Evolutionary conservation across 108 stramenopile species (phyloP).

Genomic region (Discostella stelligeroides): DNA sequence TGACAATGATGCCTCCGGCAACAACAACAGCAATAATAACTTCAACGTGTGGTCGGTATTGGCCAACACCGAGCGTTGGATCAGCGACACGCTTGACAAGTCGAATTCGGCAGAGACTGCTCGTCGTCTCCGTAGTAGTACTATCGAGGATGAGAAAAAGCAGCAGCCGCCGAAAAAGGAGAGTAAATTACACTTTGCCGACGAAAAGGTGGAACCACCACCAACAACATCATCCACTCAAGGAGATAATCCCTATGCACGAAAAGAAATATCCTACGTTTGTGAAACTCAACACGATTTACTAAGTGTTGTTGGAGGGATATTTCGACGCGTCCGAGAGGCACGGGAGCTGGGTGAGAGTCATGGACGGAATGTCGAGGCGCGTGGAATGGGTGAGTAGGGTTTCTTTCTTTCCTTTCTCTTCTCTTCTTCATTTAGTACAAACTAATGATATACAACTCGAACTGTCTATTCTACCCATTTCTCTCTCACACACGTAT

Average conservation of each 20-base stretch:
- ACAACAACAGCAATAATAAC: background rate
- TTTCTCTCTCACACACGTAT: slow-evolving; percentile 8
- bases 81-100: slow-evolving; percentile 57
- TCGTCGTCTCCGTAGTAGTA: background rate
- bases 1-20: background rate
- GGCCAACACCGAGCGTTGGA: slow-evolving; percentile 80
- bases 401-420: background rate
- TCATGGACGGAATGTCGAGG: slow-evolving; percentile 57
- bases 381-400: slow-evolving; percentile 35
- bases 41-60: slow-evolving; percentile 69
- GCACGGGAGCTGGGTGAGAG: slow-evolving; percentile 70
- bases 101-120: slow-evolving; percentile 36
- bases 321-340: slow-evolving; percentile 78
- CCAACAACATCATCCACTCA: too few species aligned
- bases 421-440: too few species aligned
- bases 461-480: too few species aligned
- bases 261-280: slow-evolving; percentile 82
- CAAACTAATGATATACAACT: too few species aligned
- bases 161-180: slow-evolving; percentile 6
- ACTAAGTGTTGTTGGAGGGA: slow-evolving; percentile 60
- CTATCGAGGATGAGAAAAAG: background rate
- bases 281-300: slow-evolving; percentile 65
- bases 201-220: slow-evolving; percentile 21
- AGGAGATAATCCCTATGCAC: slow-evolving; percentile 60
- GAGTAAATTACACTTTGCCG: slow-evolving; percentile 30